Percentiles rank a stretch among this genome's conserved stretches.
Evolutionary conservation across 768 basidiomycete species (phyloP).

Genomic region (Auricularia cornea): DNA sequence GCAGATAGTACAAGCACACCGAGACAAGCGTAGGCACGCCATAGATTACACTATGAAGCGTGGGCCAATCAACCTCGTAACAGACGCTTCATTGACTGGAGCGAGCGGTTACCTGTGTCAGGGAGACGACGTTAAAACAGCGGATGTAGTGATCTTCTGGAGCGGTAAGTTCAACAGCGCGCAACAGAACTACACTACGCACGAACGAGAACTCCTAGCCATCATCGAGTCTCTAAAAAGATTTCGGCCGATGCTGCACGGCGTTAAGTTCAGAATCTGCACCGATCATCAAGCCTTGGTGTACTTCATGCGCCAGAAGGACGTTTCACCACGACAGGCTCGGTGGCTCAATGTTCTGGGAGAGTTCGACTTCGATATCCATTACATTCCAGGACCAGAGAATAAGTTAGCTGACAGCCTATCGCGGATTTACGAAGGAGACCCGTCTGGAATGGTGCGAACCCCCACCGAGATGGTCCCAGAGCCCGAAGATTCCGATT

Average conservation of each 20-base stretch:
- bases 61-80: conserved; percentile 21
- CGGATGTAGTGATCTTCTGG: conserved; percentile 23
- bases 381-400: neutral
- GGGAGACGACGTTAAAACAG: conserved; percentile 19
- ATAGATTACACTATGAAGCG: conserved; percentile 11
- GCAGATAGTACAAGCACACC: conserved; percentile 4
- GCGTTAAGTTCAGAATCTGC: conserved; percentile 19
- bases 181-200: conserved; percentile 10
- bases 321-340: conserved; percentile 27
- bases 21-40: neutral
- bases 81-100: conserved; percentile 24
- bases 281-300: conserved; percentile 26
- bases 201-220: conserved; percentile 34
- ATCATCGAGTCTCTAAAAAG: conserved; percentile 23
- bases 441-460: too few relatives aligned
- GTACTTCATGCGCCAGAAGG: conserved; percentile 23
- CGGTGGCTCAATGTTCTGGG: conserved; percentile 21
- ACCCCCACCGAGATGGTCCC: too few relatives aligned
- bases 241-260: conserved; percentile 24
- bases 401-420: too few relatives aligned
- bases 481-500: too few relatives aligned
- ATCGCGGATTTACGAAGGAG: too few relatives aligned
- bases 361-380: conserved; percentile 6
- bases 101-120: conserved; percentile 22
- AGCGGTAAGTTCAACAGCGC: conserved; percentile 29